Evolutionary conservation across 768 basidiomycete species (phyloP).

Genomic region (Suillus fuscotomentosus): DNA sequence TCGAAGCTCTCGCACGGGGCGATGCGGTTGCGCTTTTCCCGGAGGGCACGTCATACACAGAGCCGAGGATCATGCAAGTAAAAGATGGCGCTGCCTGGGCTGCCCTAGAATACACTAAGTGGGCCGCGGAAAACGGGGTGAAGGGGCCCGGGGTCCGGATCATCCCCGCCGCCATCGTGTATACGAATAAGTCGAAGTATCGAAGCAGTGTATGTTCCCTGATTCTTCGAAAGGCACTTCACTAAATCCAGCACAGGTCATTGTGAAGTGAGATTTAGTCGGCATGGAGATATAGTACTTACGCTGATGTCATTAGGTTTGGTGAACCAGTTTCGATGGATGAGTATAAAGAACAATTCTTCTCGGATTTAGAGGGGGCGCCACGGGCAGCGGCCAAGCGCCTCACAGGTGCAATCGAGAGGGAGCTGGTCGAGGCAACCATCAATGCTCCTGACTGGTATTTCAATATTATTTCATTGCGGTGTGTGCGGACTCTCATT

Average conservation of each 20-base stretch:
- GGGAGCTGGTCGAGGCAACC: slow-evolving; percentile 68
- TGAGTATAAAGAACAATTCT: slow-evolving; percentile 73
- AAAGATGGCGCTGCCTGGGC: slow-evolving; percentile 96
- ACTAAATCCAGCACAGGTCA: slow-evolving; percentile 45
- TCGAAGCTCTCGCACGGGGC: slow-evolving; percentile 79
- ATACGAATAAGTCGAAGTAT: slow-evolving; percentile 96
- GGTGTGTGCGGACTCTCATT: slow-evolving; percentile 16
- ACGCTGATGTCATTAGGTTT: slow-evolving; percentile 53
- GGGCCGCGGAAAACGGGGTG: slow-evolving; percentile 59
- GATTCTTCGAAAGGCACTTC: slow-evolving; percentile 21
- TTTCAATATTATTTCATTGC: slow-evolving; percentile 23
- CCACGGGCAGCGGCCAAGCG: slow-evolving; percentile 82
- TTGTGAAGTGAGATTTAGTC: slow-evolving; percentile 59
- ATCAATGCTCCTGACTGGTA: slow-evolving; percentile 96
- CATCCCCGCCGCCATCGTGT: slow-evolving; percentile 86
- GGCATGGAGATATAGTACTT: not conserved
- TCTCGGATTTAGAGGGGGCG: slow-evolving; percentile 63
- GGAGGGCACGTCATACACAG: slow-evolving; percentile 91
- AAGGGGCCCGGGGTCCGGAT: slow-evolving; percentile 51
- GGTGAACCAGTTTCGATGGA: slow-evolving; percentile 78
- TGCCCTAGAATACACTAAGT: slow-evolving; percentile 88
- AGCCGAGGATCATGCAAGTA: slow-evolving; percentile 88
- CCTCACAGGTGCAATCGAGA: slow-evolving; percentile 74
- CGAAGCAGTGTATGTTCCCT: slow-evolving; percentile 71
- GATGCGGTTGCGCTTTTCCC: slow-evolving; percentile 91